Evolutionary conservation across 2,329 filamentous ascomycete species (phyloP), one percentile per base, ranked within the genome.

Genomic region (Aureobasidium sp.): DNA sequence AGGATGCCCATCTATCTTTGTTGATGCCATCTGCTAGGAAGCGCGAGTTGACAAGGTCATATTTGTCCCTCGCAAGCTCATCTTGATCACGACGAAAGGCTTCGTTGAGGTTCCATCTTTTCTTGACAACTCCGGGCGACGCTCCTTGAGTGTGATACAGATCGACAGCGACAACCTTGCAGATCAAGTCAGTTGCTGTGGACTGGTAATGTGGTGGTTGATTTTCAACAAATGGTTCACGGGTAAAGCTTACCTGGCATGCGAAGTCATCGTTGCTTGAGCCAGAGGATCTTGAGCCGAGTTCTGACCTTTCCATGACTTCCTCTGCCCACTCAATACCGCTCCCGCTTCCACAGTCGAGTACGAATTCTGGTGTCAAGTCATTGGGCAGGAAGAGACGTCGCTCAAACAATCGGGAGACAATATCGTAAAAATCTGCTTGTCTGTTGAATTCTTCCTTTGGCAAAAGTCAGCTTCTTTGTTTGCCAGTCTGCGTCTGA

Each of bases 41-140:
- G 60, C 83, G 81, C 60, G 88, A 95, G 63, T 95, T 86, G 47
- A 95, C 82, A 50, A 95, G 72, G 62, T 95, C 87, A 71, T 94
- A 95, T 53, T 74, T 64, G 83, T 84, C 48, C 3, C 58, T 61
- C 24, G 49, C 37, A 24, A 68, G 56, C 16, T 52, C 49, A 22
- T 58, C 54, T 7, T 55, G 37, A 30, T 59, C 57, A 30, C 56
- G 40, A 24, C 60, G 57, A 41, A 68, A 66, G 5, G 61, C 54
- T 21, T 57, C 61, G 41, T 68, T 68, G n/a, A 68, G 54, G 41
- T 68, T 67, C 63, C 65, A 68, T 50, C 60, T 62, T 52, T 62
- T 62, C 32, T 60, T 59, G 10, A 54, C 51, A 38, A 60, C 45
- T 37, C 58, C 60, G 6, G 48, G 48, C 17, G 49, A 56, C 4